Conservation (phyloP, 2,329 filamentous ascomycete species). For the Mariannaea sp. region DNA sequence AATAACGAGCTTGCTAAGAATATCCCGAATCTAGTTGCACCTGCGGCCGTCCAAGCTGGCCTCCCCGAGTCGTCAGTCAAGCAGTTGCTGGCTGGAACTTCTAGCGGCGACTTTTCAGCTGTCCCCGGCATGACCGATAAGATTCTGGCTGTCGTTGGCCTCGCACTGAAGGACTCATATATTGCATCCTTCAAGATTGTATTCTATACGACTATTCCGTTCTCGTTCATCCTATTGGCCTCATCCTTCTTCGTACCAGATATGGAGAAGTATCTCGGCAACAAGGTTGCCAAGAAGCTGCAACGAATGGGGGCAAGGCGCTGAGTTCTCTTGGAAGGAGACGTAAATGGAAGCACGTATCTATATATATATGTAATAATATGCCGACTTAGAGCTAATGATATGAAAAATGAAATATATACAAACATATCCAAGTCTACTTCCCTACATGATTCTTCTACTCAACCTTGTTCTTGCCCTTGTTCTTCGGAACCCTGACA, state of each 20-base stretch:
- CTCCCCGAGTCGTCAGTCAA: conserved; percentile 42
- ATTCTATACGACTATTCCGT: conserved; percentile 47
- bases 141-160: conserved; percentile 40
- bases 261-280: conserved; percentile 49
- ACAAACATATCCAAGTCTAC: not conserved
- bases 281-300: conserved; percentile 52
- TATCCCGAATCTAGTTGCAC: conserved; percentile 41
- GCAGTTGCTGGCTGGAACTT: conserved; percentile 41
- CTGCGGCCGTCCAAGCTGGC: conserved; percentile 43
- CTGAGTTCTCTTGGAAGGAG: not conserved
- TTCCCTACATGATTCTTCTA: not conserved
- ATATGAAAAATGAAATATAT: not conserved
- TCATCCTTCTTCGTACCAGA: conserved; percentile 48
- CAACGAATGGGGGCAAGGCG: conserved; percentile 27
- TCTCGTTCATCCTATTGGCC: conserved; percentile 45
- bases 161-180: conserved; percentile 47
- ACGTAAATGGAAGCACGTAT: not conserved
- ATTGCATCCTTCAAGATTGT: conserved; percentile 49
- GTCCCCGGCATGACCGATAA: conserved; percentile 44
- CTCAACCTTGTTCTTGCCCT: conserved; percentile 24
- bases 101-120: conserved; percentile 37
- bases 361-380: not conserved
- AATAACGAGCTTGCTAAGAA: conserved; percentile 43
- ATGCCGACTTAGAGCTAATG: not conserved
- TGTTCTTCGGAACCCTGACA: conserved; percentile 53